phyloP scores from a whole-genome alignment of 2,329 filamentous ascomycete species.

The Phaeoacremonium minimum region DNA sequence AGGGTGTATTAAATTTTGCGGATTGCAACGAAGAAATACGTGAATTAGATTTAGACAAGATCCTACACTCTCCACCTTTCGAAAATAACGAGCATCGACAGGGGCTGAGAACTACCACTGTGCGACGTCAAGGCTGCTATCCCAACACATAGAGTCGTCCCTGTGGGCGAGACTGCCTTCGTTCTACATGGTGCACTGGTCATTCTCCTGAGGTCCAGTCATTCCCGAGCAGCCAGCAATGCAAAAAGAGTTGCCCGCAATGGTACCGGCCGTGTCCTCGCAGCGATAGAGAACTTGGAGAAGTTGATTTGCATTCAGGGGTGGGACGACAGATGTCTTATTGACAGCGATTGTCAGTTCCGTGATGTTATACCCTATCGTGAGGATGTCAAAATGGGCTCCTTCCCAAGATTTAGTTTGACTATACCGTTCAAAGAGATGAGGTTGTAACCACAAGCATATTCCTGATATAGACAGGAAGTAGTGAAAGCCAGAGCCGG shows the following conservation, averaged over 20 bases:
- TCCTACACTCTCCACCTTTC: too few relatives aligned
- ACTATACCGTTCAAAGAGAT: constrained; percentile 2
- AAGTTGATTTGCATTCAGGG: constrained; percentile 8
- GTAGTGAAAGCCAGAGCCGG: constrained; percentile 1
- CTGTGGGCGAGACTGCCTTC: too few relatives aligned
- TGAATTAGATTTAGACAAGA: too few relatives aligned
- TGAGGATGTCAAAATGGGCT: not conserved
- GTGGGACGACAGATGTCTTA: constrained; percentile 7
- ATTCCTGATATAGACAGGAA: constrained; percentile 8
- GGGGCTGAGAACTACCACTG: too few relatives aligned
- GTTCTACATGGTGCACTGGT: constrained; percentile 13
- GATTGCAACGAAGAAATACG: too few relatives aligned
- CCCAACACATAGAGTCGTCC: too few relatives aligned
- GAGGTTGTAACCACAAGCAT: constrained; percentile 9
- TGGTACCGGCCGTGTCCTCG: constrained; percentile 5
- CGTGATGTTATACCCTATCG: constrained; percentile 8
- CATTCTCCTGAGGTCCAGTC: constrained; percentile 2
- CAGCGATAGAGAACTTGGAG: constrained; percentile 11
- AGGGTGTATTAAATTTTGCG: too few relatives aligned
- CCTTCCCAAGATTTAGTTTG: too few relatives aligned
- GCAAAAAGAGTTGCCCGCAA: constrained; percentile 12
- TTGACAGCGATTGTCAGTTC: constrained; percentile 10
- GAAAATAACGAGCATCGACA: too few relatives aligned
- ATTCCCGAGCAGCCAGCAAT: constrained; percentile 11
- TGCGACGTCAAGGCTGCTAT: too few relatives aligned